These are phyloP conservation scores for Microsporum canis DNA, from an alignment of 2,329 filamentous ascomycete species.

Conservation along the genomic window DNA sequence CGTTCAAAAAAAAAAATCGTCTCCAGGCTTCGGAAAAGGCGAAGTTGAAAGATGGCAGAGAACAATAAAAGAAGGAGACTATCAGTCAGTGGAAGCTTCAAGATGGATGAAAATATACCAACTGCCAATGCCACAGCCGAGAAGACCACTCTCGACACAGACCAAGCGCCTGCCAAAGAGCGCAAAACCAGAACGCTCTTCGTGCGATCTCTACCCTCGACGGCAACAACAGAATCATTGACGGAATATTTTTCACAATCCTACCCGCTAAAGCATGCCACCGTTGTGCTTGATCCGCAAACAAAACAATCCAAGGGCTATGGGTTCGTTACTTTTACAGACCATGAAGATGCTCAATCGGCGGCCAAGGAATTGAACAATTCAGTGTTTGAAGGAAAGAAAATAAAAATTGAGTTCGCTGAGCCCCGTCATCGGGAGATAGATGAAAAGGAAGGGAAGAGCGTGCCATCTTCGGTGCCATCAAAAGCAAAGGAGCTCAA, in stretches of 20 bases:
- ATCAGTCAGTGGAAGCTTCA: constrained; percentile 20
- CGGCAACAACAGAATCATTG: constrained; percentile 67
- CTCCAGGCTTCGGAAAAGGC: neutral
- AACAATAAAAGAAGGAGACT: constrained; percentile 28
- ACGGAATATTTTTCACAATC: constrained; percentile 87
- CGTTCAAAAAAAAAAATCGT: neutral
- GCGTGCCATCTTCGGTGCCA: constrained; percentile 25
- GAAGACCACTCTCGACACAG: constrained; percentile 18
- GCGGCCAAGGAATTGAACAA: constrained; percentile 75
- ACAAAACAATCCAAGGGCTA: constrained; percentile 86
- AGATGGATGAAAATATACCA: constrained; percentile 11
- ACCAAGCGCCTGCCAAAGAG: constrained; percentile 11
- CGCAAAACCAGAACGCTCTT: constrained; percentile 59
- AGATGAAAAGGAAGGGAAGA: constrained; percentile 37
- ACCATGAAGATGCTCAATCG: constrained; percentile 75
- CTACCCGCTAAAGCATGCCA: constrained; percentile 89
- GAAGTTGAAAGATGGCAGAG: constrained; percentile 22
- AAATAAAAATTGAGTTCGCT: constrained; percentile 76
- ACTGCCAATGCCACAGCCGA: constrained; percentile 8
- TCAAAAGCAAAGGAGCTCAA: constrained; percentile 31
- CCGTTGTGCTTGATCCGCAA: constrained; percentile 73
- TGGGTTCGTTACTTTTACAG: constrained; percentile 93
- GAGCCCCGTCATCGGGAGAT: constrained; percentile 68
- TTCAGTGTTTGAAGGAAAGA: constrained; percentile 63
- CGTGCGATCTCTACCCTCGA: constrained; percentile 70